Evolutionary conservation across 1,284 basidiomycete species (phyloP).

Genomic region (Cystobasidium pallidum): DNA sequence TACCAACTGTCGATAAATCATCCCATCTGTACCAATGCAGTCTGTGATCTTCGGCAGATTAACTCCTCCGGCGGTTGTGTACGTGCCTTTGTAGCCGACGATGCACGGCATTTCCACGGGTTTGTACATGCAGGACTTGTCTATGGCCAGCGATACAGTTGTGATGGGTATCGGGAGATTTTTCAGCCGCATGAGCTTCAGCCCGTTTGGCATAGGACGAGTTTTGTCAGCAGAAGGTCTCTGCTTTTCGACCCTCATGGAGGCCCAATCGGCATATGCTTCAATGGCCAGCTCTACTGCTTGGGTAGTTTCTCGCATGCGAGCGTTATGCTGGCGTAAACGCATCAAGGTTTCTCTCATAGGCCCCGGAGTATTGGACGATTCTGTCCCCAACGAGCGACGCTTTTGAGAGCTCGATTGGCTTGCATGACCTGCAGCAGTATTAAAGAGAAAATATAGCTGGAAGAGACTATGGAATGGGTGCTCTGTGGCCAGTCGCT

Average conservation of each 20-base stretch:
- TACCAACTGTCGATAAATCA: slow-evolving; percentile 78
- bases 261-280: slow-evolving; percentile 81
- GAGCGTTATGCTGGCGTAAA: slow-evolving; percentile 64
- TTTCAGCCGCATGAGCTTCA: slow-evolving; percentile 58
- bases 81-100: slow-evolving; percentile 65
- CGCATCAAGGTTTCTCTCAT: slow-evolving; percentile 69
- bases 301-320: slow-evolving; percentile 50
- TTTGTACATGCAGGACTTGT: slow-evolving; percentile 70
- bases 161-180: slow-evolving; percentile 76
- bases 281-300: slow-evolving; percentile 71
- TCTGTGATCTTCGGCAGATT: slow-evolving; percentile 79
- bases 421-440: slow-evolving; percentile 47
- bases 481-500: slow-evolving; percentile 82
- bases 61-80: slow-evolving; percentile 73
- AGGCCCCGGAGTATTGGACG: background rate
- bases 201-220: slow-evolving; percentile 45
- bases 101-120: slow-evolving; percentile 67
- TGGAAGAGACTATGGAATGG: slow-evolving; percentile 94
- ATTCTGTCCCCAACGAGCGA: slow-evolving; percentile 57
- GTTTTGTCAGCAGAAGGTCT: slow-evolving; percentile 41
- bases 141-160: slow-evolving; percentile 72
- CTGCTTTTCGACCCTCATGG: slow-evolving; percentile 61
- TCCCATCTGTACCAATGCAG: slow-evolving; percentile 72
- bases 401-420: background rate
- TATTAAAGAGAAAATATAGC: slow-evolving; percentile 68